Evolutionary conservation across 495 filamentous ascomycete genomes (phyloP).

Genomic region (Xeromyces bisporus): DNA sequence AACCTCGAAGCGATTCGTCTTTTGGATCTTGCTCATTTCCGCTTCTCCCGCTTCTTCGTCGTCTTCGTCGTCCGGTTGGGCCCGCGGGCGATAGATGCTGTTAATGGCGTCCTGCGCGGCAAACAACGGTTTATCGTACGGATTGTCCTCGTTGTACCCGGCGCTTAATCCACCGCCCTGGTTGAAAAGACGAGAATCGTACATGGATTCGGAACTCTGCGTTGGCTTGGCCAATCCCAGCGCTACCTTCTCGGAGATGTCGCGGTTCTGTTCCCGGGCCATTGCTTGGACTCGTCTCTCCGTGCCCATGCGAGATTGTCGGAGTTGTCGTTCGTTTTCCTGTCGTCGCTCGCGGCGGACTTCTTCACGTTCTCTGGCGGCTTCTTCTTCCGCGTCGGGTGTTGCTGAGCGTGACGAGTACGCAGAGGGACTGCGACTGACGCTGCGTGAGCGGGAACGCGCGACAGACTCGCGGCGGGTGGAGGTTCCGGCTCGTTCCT

Average conservation of each 20-base stretch:
- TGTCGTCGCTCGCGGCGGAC: slow-evolving; percentile 60
- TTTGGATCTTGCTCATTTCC: slow-evolving; percentile 77
- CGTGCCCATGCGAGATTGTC: slow-evolving; percentile 89
- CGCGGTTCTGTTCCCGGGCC: slow-evolving; percentile 88
- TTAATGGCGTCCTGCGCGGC: slow-evolving; percentile 90
- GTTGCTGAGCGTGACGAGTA: slow-evolving; percentile 39
- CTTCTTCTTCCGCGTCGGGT: slow-evolving; percentile 47
- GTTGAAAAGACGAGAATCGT: slow-evolving; percentile 91
- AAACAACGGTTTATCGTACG: slow-evolving; percentile 94
- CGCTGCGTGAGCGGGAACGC: slow-evolving; percentile 27
- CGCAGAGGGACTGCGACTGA: slow-evolving; percentile 36
- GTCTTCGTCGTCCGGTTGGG: slow-evolving; percentile 49
- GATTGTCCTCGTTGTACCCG: slow-evolving; percentile 95
- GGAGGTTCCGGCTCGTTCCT: slow-evolving; percentile 41
- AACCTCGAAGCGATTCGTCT: slow-evolving; percentile 68
- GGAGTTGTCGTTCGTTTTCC: slow-evolving; percentile 74
- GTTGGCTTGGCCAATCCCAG: slow-evolving; percentile 91
- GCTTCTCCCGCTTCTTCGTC: slow-evolving; percentile 64
- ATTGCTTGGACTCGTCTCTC: slow-evolving; percentile 80
- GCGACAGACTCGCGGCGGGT: slow-evolving; percentile 29
- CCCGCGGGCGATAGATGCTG: slow-evolving; percentile 78
- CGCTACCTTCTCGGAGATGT: slow-evolving; percentile 95
- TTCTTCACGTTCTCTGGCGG: slow-evolving; percentile 54
- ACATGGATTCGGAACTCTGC: slow-evolving; percentile 79
- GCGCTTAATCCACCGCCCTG: slow-evolving; percentile 73